Evolutionary conservation across 805 yeast species (phyloP).

Genomic region (Komagataella kurtzmanii): DNA sequence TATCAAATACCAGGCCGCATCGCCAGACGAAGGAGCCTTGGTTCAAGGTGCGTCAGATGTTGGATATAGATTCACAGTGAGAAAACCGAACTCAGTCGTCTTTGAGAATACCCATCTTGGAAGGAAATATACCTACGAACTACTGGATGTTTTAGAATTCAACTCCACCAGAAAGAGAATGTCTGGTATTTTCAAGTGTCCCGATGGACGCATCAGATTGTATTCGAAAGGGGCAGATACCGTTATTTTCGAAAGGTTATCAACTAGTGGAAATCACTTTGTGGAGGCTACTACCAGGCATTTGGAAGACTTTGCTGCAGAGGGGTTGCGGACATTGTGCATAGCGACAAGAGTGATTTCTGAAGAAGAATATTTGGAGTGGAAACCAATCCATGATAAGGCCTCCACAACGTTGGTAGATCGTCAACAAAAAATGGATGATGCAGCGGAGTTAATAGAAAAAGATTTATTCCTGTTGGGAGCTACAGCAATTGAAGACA

Average conservation of each 20-base stretch:
- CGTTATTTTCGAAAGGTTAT: constrained; percentile 78
- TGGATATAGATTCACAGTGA: constrained; percentile 73
- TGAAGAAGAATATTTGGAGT: constrained; percentile 60
- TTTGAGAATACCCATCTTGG: constrained; percentile 40
- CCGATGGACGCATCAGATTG: constrained; percentile 80
- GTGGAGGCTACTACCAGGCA: constrained; percentile 74
- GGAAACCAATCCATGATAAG: constrained; percentile 54
- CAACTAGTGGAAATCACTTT: constrained; percentile 51
- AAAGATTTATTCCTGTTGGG: constrained; percentile 70
- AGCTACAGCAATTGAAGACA: constrained; percentile 97
- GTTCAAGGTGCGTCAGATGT: constrained; percentile 91
- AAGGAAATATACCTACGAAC: constrained; percentile 48
- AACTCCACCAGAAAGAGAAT: constrained; percentile 95
- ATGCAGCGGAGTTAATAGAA: constrained; percentile 83
- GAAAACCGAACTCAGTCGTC: constrained; percentile 75
- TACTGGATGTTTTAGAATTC: constrained; percentile 87
- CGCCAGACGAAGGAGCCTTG: constrained; percentile 98
- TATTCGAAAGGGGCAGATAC: constrained; percentile 98
- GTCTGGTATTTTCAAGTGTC: constrained; percentile 90
- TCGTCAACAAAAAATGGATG: constrained; percentile 67
- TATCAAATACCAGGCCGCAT: constrained; percentile 94
- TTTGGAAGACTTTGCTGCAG: constrained; percentile 92
- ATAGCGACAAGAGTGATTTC: constrained; percentile 74
- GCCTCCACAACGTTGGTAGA: constrained; percentile 77
- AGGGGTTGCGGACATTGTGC: constrained; percentile 90